Evolutionary conservation across 441 rosid species (phyloP).

Genomic region (Theobroma grandiflorum): DNA sequence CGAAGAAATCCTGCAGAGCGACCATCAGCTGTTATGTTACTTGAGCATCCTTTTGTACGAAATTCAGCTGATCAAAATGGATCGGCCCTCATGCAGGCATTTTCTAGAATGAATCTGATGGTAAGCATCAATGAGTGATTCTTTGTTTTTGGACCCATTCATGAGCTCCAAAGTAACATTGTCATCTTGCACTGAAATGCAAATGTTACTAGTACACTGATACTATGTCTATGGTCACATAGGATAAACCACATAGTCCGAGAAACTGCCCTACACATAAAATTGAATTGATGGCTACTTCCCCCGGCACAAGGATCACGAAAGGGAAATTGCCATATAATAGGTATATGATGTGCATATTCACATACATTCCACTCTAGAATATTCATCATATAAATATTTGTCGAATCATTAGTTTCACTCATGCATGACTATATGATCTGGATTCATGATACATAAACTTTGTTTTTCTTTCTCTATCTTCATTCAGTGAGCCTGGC

Average conservation of each 20-base stretch:
- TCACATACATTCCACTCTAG: not conserved
- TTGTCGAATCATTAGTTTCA: not conserved
- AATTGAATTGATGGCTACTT: conserved; percentile 29
- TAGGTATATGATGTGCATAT: conserved; percentile 29
- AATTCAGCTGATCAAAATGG: conserved; percentile 46
- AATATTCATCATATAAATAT: not conserved
- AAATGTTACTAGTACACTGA: conserved; percentile 11
- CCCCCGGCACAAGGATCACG: conserved; percentile 10
- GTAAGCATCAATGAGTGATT: conserved; percentile 38
- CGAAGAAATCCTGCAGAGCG: conserved; percentile 67
- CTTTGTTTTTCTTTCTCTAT: not conserved
- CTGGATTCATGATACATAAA: not conserved
- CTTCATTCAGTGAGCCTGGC: conserved; percentile 31
- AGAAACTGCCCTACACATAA: conserved; percentile 27
- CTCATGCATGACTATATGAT: not conserved
- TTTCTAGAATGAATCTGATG: conserved; percentile 32
- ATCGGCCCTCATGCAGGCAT: conserved; percentile 26
- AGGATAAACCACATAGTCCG: conserved; percentile 42
- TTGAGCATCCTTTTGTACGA: conserved; percentile 66
- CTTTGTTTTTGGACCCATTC: not conserved
- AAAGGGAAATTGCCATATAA: conserved; percentile 27
- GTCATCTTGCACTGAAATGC: not conserved
- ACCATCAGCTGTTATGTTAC: conserved; percentile 55
- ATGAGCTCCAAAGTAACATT: not conserved
- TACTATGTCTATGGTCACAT: not conserved